Evolutionary conservation across 495 filamentous ascomycete genomes (phyloP).

Genomic region (Trichoderma virens): DNA sequence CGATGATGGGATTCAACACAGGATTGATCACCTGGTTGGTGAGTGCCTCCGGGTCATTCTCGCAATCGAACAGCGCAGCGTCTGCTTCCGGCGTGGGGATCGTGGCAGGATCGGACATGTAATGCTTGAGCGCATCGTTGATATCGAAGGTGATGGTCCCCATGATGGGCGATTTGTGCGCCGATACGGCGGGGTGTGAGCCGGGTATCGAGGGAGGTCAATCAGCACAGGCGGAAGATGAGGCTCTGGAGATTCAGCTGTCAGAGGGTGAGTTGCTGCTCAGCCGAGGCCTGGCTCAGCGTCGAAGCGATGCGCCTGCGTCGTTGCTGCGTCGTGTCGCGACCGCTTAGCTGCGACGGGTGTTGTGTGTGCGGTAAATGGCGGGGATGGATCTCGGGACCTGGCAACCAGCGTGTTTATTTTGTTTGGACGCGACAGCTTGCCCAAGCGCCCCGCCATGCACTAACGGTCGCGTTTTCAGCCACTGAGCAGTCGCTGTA

Average conservation of each 20-base stretch:
- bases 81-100: conserved; percentile 86
- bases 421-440: conserved; percentile 17
- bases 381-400: neutral
- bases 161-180: conserved; percentile 46
- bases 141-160: conserved; percentile 80
- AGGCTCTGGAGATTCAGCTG: neutral
- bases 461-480: neutral
- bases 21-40: conserved; percentile 69
- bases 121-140: conserved; percentile 89
- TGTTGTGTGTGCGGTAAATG: neutral
- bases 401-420: conserved; percentile 20
- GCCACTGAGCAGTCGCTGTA: neutral
- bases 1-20: conserved; percentile 85
- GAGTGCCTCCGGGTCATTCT: conserved; percentile 81
- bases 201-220: neutral
- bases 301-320: neutral
- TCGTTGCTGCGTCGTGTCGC: neutral
- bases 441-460: neutral
- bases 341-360: neutral
- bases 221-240: neutral
- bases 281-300: neutral
- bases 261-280: neutral
- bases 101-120: conserved; percentile 80
- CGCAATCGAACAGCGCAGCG: conserved; percentile 76
- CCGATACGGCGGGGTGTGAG: conserved; percentile 12